Evolutionary conservation across 2,329 filamentous ascomycete genomes (phyloP), one percentile per base, ranked within the genome.

Genomic region (Plenodomus lindquistii): DNA sequence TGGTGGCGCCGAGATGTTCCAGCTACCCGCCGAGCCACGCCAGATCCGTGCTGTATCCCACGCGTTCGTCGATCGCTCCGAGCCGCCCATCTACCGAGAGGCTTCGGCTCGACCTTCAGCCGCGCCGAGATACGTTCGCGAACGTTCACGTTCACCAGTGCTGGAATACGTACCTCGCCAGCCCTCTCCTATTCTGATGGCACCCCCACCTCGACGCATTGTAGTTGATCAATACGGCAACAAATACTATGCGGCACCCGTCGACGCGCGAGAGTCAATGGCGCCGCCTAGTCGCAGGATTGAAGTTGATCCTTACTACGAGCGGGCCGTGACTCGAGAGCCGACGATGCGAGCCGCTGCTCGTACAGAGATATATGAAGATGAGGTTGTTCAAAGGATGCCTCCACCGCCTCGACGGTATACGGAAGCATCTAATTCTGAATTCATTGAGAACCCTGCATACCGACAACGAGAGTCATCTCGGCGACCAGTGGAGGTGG

Each of bases 141-240:
- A 76, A 37, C 68, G 74, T n/a, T 74, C 72, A 15, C 61, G 69
- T 16, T 75, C 75, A 15, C 73, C 75, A 3, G 57, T 67, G 5
- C 63, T 69, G 22, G 66, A 73, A 40, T 75, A 76, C 50, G 52
- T 75, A 31, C 61, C 70, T 22, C 59, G 67, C 35, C 63, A 57
- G 21, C 73, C 72, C 21, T 73, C 71, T 18, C 70, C 72, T 5
- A 59, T 67, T 31, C 54, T 60, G 70, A 78, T 82, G 74, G 66
- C 69, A 40, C 73, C 70, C 9, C 69, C 82, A 8, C 69, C 82
- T 16, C 77, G 85, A 46, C 84, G 86, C 52, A 87, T 96, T 54
- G 80, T 96, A 27, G 79, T 95, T 45, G 92, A 97, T 72, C 85
- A 89, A 53, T 89, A 86, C 71, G 91, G 91, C 35, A 89, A 89